These are phyloP conservation scores for Pleurotus cornucopiae DNA, from an alignment of 768 basidiomycete species.

Conservation along the genomic window DNA sequence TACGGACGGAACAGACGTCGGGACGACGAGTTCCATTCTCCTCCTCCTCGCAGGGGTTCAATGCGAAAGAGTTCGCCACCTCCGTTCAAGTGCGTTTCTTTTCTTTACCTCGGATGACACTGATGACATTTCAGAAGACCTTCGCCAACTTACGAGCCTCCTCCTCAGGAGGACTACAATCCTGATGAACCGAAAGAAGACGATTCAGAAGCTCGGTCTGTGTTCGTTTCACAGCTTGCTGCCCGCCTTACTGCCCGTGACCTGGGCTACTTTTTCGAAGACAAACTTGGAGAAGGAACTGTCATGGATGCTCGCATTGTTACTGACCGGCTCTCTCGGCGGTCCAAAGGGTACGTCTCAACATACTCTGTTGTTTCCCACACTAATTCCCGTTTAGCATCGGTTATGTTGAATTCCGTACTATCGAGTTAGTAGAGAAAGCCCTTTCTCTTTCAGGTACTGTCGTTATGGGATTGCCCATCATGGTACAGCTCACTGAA, in stretches of 20 bases:
- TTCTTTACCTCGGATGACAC: conserved; percentile 8
- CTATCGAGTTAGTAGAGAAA: conserved; percentile 87
- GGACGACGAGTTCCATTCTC: conserved; percentile 35
- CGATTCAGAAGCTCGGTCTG: conserved; percentile 96
- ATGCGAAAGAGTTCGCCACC: conserved; percentile 39
- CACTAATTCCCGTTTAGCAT: conserved; percentile 53
- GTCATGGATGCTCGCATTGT: conserved; percentile 97
- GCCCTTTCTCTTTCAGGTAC: conserved; percentile 89
- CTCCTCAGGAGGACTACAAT: conserved; percentile 65
- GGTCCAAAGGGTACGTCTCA: conserved; percentile 88
- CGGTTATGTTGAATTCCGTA: conserved; percentile 95
- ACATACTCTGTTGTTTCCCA: neutral
- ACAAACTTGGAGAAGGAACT: conserved; percentile 88
- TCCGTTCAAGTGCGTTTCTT: conserved; percentile 38
- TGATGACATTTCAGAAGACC: conserved; percentile 44
- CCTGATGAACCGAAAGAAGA: conserved; percentile 91
- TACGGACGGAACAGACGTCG: conserved; percentile 35
- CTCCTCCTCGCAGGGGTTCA: conserved; percentile 25
- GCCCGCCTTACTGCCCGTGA: conserved; percentile 95
- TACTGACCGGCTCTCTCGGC: conserved; percentile 88
- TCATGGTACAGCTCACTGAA: conserved; percentile 95
- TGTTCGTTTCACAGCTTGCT: conserved; percentile 97
- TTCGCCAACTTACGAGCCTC: conserved; percentile 68
- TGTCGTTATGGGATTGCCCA: conserved; percentile 96
- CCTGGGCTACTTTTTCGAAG: conserved; percentile 98